Percentiles rank a stretch among this genome's conserved stretches.
These are phyloP conservation scores for Fusarium ramigenum DNA, from an alignment of 2,329 filamentous ascomycete species.

Conservation along the genomic window DNA sequence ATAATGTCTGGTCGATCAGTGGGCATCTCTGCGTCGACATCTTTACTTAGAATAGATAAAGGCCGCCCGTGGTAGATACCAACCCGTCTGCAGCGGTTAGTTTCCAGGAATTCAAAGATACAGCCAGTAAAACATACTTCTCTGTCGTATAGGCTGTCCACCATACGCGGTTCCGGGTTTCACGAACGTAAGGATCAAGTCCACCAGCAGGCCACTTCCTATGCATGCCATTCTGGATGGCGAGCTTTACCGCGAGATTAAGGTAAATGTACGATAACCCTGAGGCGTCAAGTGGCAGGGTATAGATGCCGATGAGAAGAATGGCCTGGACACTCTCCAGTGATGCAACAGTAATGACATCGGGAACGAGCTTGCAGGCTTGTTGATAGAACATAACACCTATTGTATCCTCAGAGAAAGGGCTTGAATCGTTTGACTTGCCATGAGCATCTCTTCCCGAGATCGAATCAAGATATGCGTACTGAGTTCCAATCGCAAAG, in stretches of 20 bases:
- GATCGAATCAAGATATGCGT: constrained; percentile 56
- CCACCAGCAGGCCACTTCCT: constrained; percentile 58
- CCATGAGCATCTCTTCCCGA: constrained; percentile 30
- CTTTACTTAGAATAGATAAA: constrained; percentile 60
- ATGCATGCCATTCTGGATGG: constrained; percentile 70
- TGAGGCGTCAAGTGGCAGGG: constrained; percentile 64
- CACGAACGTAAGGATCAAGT: constrained; percentile 58
- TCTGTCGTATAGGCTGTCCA: constrained; percentile 67
- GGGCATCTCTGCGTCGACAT: constrained; percentile 64
- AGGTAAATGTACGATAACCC: constrained; percentile 67
- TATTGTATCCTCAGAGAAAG: constrained; percentile 60
- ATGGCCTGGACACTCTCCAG: constrained; percentile 67
- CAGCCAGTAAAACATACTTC: constrained; percentile 50
- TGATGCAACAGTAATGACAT: constrained; percentile 65
- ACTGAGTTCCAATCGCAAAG: constrained; percentile 61
- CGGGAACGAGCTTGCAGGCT: constrained; percentile 63
- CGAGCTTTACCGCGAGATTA: constrained; percentile 64
- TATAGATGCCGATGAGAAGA: constrained; percentile 64
- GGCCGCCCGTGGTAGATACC: constrained; percentile 66
- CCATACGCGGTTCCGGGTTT: constrained; percentile 65
- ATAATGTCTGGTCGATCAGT: constrained; percentile 56
- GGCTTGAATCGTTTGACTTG: constrained; percentile 36
- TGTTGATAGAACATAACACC: constrained; percentile 66
- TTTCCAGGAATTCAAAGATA: neutral
- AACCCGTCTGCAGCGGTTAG: constrained; percentile 54